Conservation (phyloP, 495 filamentous ascomycete genomes). For the Pyrenopolyporus hunteri region DNA sequence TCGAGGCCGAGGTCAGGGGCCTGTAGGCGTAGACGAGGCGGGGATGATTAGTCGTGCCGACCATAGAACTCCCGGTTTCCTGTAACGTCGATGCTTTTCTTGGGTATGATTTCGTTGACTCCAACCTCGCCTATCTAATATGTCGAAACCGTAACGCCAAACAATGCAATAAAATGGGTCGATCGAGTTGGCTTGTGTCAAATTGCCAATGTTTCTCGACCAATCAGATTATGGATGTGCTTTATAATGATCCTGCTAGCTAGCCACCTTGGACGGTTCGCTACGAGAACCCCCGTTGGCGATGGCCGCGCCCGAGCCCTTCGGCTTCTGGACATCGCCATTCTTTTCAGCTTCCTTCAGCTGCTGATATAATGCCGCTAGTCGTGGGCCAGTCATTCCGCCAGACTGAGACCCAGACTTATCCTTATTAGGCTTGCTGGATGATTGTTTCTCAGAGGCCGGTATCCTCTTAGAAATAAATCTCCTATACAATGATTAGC, state of each 20-base stretch:
- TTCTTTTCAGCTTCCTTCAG: slow-evolving; percentile 39
- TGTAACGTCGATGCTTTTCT: slow-evolving; percentile 44
- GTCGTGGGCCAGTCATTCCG: slow-evolving; percentile 41
- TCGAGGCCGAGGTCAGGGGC: slow-evolving; percentile 9
- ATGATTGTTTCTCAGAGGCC: slow-evolving; percentile 39
- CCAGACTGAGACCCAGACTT: slow-evolving; percentile 27
- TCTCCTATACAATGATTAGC: slow-evolving; percentile 30
- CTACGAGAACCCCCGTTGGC: slow-evolving; percentile 36
- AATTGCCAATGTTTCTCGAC: not conserved
- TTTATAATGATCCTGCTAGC: slow-evolving; percentile 7
- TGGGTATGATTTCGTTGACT: slow-evolving; percentile 44
- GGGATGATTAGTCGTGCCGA: slow-evolving; percentile 29
- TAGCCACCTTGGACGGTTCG: slow-evolving; percentile 31
- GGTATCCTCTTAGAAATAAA: slow-evolving; percentile 46
- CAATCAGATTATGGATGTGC: not conserved
- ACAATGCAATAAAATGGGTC: slow-evolving; percentile 39
- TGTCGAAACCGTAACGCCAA: slow-evolving; percentile 42
- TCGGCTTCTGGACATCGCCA: slow-evolving; percentile 33
- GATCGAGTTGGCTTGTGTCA: slow-evolving; percentile 1
- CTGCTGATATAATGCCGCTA: slow-evolving; percentile 41
- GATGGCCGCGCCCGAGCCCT: slow-evolving; percentile 27
- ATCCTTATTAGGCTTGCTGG: slow-evolving; percentile 37
- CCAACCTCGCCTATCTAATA: slow-evolving; percentile 41
- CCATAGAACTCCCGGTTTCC: slow-evolving; percentile 41
- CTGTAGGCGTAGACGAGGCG: slow-evolving; percentile 31